Base-by-base conservation (phyloP, 495 filamentous ascomycete genomes). In the Baudoinia panamericana region DNA sequence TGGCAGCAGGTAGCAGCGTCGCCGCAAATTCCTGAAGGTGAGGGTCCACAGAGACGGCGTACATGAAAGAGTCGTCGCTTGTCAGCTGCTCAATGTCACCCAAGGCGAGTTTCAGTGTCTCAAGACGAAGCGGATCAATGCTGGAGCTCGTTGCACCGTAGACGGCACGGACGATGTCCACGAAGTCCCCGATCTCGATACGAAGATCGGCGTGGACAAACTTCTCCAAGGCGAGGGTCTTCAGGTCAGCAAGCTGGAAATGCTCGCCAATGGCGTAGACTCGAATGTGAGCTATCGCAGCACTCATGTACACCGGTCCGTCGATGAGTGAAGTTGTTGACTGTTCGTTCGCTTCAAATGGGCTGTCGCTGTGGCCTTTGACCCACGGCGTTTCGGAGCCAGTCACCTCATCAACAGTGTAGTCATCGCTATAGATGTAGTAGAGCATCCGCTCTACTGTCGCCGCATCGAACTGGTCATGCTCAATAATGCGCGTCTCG, bases 401-500 rank as follows among this genome's bases (percentile, higher is more conserved):
- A 5, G 19, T 5, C 15, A 10, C 12, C 15, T 18, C 31, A 9
- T 21, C 26, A 3, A 33, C 25, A 15, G 26, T 39, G 39, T 48
- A 48, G 22, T 48, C 38, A 17, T 26, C 23, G 9, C 21, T 16
- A 26, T 48, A 48, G 12, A 48, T 27, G 38, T 28, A 48, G 10
- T 28, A 25, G 8, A 48, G 26, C 45, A 48, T 41, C 8, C 33
- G 24, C 30, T 43, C 30, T 2, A 43, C 4, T 10, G 45, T 48
- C 27, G 15, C 12, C 4, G 38, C 45, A 22, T 48, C 39, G 25
- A 36, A 48, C 18, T 2, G 2, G 12, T 17, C 23, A 16, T 27
- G 36, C 36, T 40, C 28, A 13, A 46, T 28, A 11, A 41, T 24
- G 4, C 21, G 4, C 17, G 30, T 33, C 9, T 33, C 11, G 30